Evolutionary conservation across 192 early-diverging fungal species (phyloP), one percentile per base, ranked within the genome.

Genomic region (Chytriomyces sp.): DNA sequence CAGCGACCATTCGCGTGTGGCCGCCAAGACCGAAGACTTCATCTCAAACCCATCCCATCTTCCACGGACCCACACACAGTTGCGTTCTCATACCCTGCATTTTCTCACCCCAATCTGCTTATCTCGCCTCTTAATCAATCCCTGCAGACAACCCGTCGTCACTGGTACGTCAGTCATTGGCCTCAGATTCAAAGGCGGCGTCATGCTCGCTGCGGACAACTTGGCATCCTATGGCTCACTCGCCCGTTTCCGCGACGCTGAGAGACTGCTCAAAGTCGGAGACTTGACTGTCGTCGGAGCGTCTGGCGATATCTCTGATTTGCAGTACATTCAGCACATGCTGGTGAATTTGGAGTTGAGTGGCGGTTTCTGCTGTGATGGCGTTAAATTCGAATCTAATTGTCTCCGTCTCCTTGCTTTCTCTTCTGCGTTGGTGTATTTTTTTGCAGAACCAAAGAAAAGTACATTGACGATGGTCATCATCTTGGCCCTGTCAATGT

Each of bases 191-290:
- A 97, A 95, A 82, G 96, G 96, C 75, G 97, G 97, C 67, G 88
- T 99, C 48, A 97, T 99, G 92, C 89, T 99, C 82, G 95, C 95
- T 7, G 93, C 95, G 11, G 97, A 99, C 82, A 95, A 91, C 78
- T 85, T 99, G 91, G 97, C 92, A 45, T 98, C 97, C 16, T 99
- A 96, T 81, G 97, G 97, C 66, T 93, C 92, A 18, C 78, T 97
- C 74, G 93, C 96, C 23, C 92, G 93, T 64, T 97, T 97, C 91
- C 92, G 93, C 66, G 91, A 95, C 79, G 91, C 94, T 59, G 89
- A 95, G 83, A 89, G 97, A 46, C 80, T 99, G 72, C 79, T 90
- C 72, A 78, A 77, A 62, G 92, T 94, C 9, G 94, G 96, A 59
- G 88, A 95, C 50, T 85, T 84, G 68, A 98, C 97, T n/a, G 79